Evolutionary conservation across 306 rosid species (phyloP).

Genomic region (Bauhinia variegata): DNA sequence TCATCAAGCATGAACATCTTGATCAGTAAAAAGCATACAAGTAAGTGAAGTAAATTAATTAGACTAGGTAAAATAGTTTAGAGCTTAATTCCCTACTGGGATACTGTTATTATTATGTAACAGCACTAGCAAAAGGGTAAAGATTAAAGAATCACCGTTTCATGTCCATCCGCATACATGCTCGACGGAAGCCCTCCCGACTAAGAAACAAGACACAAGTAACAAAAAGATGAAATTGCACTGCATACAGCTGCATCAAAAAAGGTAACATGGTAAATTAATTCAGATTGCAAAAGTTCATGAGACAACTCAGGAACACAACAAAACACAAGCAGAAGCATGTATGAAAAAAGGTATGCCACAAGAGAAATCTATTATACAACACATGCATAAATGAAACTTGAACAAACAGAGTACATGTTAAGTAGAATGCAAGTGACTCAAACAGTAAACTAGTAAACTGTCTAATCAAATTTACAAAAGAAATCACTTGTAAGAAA

Average conservation of each 20-base stretch:
- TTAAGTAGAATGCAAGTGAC: slow-evolving; percentile 3
- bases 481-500: background rate
- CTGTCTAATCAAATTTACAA: background rate
- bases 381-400: background rate
- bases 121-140: slow-evolving; percentile 15
- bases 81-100: slow-evolving; percentile 9
- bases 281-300: background rate
- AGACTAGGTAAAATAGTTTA: background rate
- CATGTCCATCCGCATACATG: slow-evolving; percentile 83
- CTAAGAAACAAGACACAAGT: slow-evolving; percentile 91
- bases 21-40: background rate
- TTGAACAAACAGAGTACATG: background rate
- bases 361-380: slow-evolving; percentile 12
- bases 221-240: slow-evolving; percentile 89
- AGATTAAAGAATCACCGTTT: slow-evolving; percentile 52
- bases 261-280: slow-evolving; percentile 10
- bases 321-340: background rate
- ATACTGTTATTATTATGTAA: slow-evolving; percentile 1
- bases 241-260: slow-evolving; percentile 74
- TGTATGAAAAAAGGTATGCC: background rate
- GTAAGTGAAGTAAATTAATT: slow-evolving; percentile 17
- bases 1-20: slow-evolving; percentile 1
- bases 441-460: background rate
- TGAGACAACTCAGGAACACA: background rate
- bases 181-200: slow-evolving; percentile 95